phyloP scores from a whole-genome alignment of 1,284 basidiomycete species.

The Exobasidium cylindrosporum region DNA sequence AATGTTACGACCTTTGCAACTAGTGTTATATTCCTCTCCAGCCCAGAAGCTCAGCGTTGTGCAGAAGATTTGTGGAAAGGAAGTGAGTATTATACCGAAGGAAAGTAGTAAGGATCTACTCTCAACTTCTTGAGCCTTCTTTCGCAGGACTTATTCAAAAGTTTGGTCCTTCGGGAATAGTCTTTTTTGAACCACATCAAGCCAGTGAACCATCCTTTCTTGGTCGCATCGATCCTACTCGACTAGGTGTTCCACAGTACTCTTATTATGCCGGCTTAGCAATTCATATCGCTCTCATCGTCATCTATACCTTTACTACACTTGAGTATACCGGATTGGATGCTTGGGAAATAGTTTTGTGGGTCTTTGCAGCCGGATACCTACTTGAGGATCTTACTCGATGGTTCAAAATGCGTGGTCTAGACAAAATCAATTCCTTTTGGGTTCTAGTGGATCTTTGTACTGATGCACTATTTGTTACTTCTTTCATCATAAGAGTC shows the following conservation, averaged over 20 bases:
- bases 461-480: constrained; percentile 33
- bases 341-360: constrained; percentile 32
- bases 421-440: constrained; percentile 36
- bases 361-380: constrained; percentile 42
- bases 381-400: constrained; percentile 37
- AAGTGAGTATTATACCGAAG: neutral
- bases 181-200: constrained; percentile 39
- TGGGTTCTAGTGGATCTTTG: constrained; percentile 42
- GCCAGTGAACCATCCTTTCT: constrained; percentile 28
- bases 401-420: constrained; percentile 42
- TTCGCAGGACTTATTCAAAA: constrained; percentile 26
- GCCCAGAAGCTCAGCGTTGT: constrained; percentile 29
- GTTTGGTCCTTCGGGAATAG: constrained; percentile 27
- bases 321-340: constrained; percentile 31
- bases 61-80: constrained; percentile 42
- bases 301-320: constrained; percentile 40
- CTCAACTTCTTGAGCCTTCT: too few species aligned
- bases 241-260: constrained; percentile 38
- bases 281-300: constrained; percentile 40
- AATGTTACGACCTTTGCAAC: neutral
- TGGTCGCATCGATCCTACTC: constrained; percentile 34
- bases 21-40: constrained; percentile 25
- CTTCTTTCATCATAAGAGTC: constrained; percentile 34
- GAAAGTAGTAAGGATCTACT: too few species aligned
- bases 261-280: constrained; percentile 36